Conservation (phyloP, 495 filamentous ascomycete genomes). For the Xylaria longipes region DNA sequence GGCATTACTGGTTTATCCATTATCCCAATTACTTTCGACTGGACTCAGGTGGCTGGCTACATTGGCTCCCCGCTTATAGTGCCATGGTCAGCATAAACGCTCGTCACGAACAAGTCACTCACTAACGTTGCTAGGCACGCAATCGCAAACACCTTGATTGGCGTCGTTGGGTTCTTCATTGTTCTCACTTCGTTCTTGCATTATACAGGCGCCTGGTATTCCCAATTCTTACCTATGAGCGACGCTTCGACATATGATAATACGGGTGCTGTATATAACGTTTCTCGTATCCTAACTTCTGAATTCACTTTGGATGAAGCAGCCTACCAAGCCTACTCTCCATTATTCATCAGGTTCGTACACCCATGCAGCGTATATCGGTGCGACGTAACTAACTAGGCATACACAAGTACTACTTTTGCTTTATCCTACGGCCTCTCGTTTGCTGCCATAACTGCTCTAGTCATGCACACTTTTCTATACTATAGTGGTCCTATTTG, state of each 20-base stretch:
- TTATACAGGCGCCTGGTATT: conserved; percentile 72
- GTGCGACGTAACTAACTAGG: conserved; percentile 28
- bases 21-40: conserved; percentile 69
- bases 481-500: conserved; percentile 70
- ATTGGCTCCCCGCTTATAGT: conserved; percentile 63
- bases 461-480: conserved; percentile 69
- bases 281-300: conserved; percentile 57
- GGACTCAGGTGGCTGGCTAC: conserved; percentile 67
- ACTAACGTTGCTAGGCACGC: conserved; percentile 46
- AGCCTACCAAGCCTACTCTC: conserved; percentile 66
- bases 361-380: neutral
- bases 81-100: conserved; percentile 54
- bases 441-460: conserved; percentile 71
- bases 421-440: conserved; percentile 71
- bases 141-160: conserved; percentile 67
- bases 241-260: conserved; percentile 69
- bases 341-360: conserved; percentile 62
- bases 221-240: conserved; percentile 62
- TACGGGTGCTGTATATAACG: conserved; percentile 62
- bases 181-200: conserved; percentile 58
- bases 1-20: conserved; percentile 66
- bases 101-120: neutral
- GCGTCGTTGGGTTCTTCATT: conserved; percentile 62
- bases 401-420: conserved; percentile 58
- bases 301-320: conserved; percentile 58